Evolutionary conservation across 768 basidiomycete genomes (phyloP).

Genomic region (Kwoniella dendrophila): DNA sequence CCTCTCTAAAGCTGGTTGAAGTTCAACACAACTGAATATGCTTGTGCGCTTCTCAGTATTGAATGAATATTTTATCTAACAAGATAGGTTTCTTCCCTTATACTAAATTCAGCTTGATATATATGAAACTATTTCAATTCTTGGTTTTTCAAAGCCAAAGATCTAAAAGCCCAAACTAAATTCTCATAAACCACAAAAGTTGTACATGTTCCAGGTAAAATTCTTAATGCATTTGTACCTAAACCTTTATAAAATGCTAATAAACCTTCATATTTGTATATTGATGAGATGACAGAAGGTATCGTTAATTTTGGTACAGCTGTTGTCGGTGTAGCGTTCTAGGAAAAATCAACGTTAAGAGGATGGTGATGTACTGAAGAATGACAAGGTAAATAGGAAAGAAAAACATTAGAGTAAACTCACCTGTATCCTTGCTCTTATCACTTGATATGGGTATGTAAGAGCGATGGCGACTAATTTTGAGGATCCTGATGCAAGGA

Average conservation of each 20-base stretch:
- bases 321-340: conserved; percentile 21
- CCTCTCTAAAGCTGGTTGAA: too few species aligned
- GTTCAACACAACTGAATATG: too few species aligned
- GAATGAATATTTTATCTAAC: too few species aligned
- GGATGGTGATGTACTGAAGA: neutral
- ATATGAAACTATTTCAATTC: neutral
- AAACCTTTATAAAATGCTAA: conserved; percentile 92
- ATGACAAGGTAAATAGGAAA: neutral
- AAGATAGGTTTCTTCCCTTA: too few species aligned
- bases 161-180: conserved; percentile 53
- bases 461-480: conserved; percentile 78
- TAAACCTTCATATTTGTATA: conserved; percentile 77
- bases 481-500: conserved; percentile 85
- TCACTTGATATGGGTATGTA: conserved; percentile 97
- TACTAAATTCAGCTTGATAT: neutral
- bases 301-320: conserved; percentile 58
- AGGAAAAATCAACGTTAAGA: neutral
- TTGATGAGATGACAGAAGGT: conserved; percentile 73
- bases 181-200: conserved; percentile 93
- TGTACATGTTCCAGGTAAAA: conserved; percentile 94
- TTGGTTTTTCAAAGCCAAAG: conserved; percentile 43
- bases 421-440: conserved; percentile 91
- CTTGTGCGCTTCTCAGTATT: too few species aligned
- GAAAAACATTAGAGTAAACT: conserved; percentile 28
- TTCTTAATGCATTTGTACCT: conserved; percentile 88